Percentiles rank a stretch among this genome's conserved stretches.
Conservation (phyloP, 75 land plant species). For the Pinus tabuliformis region DNA sequence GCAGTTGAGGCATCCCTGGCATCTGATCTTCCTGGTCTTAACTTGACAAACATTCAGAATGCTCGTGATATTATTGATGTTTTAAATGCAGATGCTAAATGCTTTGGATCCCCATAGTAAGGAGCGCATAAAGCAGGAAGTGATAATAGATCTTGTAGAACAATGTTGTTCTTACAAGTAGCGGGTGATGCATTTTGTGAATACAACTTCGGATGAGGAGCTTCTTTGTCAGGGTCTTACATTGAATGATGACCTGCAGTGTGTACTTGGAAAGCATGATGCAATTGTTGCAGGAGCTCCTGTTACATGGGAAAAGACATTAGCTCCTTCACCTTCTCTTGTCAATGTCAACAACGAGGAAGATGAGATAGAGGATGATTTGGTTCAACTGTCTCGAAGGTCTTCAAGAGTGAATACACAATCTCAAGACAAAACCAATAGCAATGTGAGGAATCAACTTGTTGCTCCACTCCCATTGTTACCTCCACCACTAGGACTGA, state of each 20-base stretch:
- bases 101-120: constrained; percentile 69
- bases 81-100: constrained; percentile 74
- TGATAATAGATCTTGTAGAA: constrained; percentile 91
- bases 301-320: constrained; percentile 13
- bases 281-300: constrained; percentile 56
- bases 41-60: constrained; percentile 51
- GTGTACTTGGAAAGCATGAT: constrained; percentile 71
- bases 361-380: constrained; percentile 77
- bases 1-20: too few relatives aligned
- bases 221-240: constrained; percentile 70
- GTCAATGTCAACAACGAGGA: constrained; percentile 61
- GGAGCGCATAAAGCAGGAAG: constrained; percentile 91
- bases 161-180: constrained; percentile 89
- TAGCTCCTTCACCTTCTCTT: constrained; percentile 25
- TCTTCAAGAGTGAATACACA: constrained; percentile 31
- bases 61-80: constrained; percentile 76
- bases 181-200: constrained; percentile 93
- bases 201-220: constrained; percentile 86
- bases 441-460: constrained; percentile 7
- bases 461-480: constrained; percentile 25
- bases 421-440: constrained; percentile 16
- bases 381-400: constrained; percentile 63
- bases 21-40: too few relatives aligned
- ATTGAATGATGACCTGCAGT: constrained; percentile 84
- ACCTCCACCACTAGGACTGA: constrained; percentile 63